Conservation (phyloP, 2,329 filamentous ascomycete genomes). For the Colletotrichum limetticola region DNA sequence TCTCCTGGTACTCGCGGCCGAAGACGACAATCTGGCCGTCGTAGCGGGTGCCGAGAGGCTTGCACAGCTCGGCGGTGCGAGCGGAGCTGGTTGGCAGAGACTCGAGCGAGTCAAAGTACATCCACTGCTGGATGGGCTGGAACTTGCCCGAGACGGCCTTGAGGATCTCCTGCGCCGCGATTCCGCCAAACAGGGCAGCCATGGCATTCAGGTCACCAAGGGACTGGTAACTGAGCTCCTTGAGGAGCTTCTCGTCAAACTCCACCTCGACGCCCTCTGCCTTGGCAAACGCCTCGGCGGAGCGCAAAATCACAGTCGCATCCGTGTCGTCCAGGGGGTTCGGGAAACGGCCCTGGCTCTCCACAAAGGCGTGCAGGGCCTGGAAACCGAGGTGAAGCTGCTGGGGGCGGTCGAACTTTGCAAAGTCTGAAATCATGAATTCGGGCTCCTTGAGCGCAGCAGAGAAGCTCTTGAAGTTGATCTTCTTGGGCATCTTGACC, state of each 20-base stretch:
- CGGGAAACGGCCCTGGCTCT: slow-evolving; percentile 80
- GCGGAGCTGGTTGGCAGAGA: slow-evolving; percentile 81
- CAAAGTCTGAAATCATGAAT: slow-evolving; percentile 91
- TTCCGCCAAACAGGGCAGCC: slow-evolving; percentile 94
- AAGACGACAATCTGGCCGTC: slow-evolving; percentile 98
- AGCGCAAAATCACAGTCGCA: slow-evolving; percentile 79
- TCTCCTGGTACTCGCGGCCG: slow-evolving; percentile 92
- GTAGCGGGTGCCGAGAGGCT: slow-evolving; percentile 86
- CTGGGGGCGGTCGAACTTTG: slow-evolving; percentile 94
- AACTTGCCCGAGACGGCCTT: slow-evolving; percentile 99
- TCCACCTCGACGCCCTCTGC: slow-evolving; percentile 84
- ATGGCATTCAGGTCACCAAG: slow-evolving; percentile 90
- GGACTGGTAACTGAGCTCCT: slow-evolving; percentile 94
- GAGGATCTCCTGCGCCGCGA: slow-evolving; percentile 92
- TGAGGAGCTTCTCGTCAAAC: slow-evolving; percentile 90
- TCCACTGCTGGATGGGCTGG: slow-evolving; percentile 92
- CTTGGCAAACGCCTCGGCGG: slow-evolving; percentile 78
- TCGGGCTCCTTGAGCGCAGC: slow-evolving; percentile 87
- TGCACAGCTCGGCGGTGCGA: slow-evolving; percentile 88
- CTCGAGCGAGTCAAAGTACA: slow-evolving; percentile 98
- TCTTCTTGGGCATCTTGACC: slow-evolving; percentile 97
- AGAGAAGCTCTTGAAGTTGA: slow-evolving; percentile 87
- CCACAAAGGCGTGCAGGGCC: slow-evolving; percentile 87
- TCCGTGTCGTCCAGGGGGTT: slow-evolving; percentile 87
- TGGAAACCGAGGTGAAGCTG: slow-evolving; percentile 94